phyloP scores from a whole-genome alignment of 1,284 basidiomycete genomes.

The Puccinia brachypodii region DNA sequence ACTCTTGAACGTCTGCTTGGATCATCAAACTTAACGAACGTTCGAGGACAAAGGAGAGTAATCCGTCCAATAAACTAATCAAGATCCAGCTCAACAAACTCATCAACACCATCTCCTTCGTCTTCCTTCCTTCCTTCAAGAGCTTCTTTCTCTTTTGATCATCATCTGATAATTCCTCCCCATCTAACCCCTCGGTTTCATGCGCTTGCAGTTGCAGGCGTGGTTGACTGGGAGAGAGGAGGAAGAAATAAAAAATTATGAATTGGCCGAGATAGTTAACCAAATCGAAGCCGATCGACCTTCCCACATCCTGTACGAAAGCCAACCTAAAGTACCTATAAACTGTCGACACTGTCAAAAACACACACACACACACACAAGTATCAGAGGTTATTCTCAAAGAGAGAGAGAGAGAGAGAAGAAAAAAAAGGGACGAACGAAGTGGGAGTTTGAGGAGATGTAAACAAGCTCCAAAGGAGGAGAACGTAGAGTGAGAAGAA shows the following conservation, averaged over 20 bases:
- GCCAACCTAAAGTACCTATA: neutral
- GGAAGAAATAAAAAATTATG: neutral
- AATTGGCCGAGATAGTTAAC: conserved; percentile 18
- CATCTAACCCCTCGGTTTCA: neutral
- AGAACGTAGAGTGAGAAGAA: neutral
- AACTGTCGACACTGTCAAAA: neutral
- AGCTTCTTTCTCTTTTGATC: neutral
- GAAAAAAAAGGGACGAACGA: neutral
- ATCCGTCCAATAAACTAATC: neutral
- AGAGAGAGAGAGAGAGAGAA: no score
- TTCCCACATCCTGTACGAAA: neutral
- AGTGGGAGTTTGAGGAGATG: conserved; percentile 11
- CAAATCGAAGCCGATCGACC: neutral
- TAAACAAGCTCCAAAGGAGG: neutral
- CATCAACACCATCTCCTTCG: neutral
- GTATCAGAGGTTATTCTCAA: neutral
- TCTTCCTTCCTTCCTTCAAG: neutral
- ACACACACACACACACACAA: neutral
- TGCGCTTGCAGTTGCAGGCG: neutral
- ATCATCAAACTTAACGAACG: neutral
- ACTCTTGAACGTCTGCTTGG: neutral
- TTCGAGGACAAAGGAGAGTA: neutral
- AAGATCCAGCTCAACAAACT: neutral
- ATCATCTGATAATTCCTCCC: neutral
- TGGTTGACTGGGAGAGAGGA: neutral